Conservation (phyloP, 176 grass and related monocot genomes). For the Ampelocalamus luodianensis region DNA sequence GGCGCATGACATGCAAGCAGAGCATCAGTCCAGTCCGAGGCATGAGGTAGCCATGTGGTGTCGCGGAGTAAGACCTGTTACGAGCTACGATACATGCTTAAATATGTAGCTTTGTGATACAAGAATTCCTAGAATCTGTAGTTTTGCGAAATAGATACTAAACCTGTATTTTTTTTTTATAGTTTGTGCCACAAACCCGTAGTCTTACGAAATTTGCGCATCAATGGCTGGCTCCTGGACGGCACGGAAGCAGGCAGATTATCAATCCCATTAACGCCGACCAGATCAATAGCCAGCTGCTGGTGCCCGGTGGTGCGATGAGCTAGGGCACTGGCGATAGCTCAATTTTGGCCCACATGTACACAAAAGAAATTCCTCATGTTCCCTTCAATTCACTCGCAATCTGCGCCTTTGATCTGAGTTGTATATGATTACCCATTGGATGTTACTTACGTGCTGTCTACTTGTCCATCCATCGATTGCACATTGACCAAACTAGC, state of each 20-base stretch:
- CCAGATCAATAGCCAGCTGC: background rate
- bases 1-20: too few relatives aligned
- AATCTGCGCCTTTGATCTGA: background rate
- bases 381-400: conserved; percentile 5
- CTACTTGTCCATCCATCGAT: conserved; percentile 28
- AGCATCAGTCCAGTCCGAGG: too few relatives aligned
- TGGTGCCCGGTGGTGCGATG: background rate
- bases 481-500: conserved; percentile 19
- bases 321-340: background rate
- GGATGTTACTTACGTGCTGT: conserved; percentile 36
- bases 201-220: too few relatives aligned
- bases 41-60: too few relatives aligned
- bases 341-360: conserved; percentile 24
- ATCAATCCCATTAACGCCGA: background rate
- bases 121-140: too few relatives aligned
- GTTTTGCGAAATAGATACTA: too few relatives aligned
- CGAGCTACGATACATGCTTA: too few relatives aligned
- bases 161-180: too few relatives aligned
- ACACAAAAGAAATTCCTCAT: background rate
- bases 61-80: too few relatives aligned
- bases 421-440: conserved; percentile 25
- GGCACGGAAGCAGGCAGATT: background rate
- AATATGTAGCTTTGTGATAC: too few relatives aligned
- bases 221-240: background rate
- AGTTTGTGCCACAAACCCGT: too few relatives aligned